Base-by-base conservation (phyloP, 129 eudicot genomes). In the Flaveria sonorensis region DNA sequence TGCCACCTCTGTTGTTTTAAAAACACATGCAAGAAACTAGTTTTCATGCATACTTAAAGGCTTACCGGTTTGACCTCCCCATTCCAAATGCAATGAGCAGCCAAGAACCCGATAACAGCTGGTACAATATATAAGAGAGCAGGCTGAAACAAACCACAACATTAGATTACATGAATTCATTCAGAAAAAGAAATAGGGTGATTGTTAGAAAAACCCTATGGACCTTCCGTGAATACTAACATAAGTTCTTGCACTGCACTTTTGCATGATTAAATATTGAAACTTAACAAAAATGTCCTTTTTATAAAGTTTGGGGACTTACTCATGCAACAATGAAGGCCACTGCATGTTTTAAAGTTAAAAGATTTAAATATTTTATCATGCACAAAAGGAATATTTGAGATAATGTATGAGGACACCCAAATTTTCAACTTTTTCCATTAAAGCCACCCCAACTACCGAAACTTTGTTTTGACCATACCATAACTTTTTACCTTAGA, bases 81-180 rank as follows among this genome's bases (percentile, higher is more conserved):
- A 42, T 91, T 95, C 96, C 92, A 95, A 23, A 91, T 59, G 82
- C 92, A 88, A 86, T 95, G 97, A 39, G 70, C 91, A 61, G 94
- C 97, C 89, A 95, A 84, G 84, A 89, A 95, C 73, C 99, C 99
- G n/a, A 88, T 88, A 45, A 89, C 97, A 30, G 89, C 79, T 15
- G 99, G 99, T 50, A 95, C 99, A 45, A 95, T 95, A 75, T 95
- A 95, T 68, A 95, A 65, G 7, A 95, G 88, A n/a, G 99, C 97
- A 65, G 99, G 99, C 99, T 95, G 90, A 36, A 89, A 86, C 28
- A 42, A 36, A 68, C 81, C 70, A 40, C 46, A 61, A 79, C 23
- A 45, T 73, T 12, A 24, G 32, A 18, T 64, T 24, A 11, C 43
- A 68, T 24, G 10, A 13, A 63, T 72, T 39, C 59, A 28, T 12